Conservation (phyloP, 805 yeast species). For the Brettanomyces custersianus region DNA sequence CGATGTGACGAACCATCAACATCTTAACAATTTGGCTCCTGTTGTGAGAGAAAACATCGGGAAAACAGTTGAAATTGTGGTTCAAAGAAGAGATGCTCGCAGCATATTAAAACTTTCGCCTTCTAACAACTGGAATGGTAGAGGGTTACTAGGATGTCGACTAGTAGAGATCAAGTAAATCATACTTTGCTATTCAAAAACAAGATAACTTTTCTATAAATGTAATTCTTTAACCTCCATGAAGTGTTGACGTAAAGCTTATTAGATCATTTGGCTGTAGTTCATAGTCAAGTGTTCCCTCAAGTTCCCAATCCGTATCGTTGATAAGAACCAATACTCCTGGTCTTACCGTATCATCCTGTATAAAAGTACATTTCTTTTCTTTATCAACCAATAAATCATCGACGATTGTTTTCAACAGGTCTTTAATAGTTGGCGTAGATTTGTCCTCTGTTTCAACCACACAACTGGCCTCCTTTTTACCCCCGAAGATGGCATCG, state of each 20-base stretch:
- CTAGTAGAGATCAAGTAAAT: conserved; percentile 18
- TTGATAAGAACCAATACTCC: conserved; percentile 88
- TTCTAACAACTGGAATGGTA: conserved; percentile 49
- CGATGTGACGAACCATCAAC: conserved; percentile 41
- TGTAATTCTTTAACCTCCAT: conserved; percentile 59
- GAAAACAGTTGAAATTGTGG: conserved; percentile 13
- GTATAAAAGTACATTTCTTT: conserved; percentile 70
- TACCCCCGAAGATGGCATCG: conserved; percentile 63
- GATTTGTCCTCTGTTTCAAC: conserved; percentile 23
- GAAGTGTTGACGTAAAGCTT: conserved; percentile 87
- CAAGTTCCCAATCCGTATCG: conserved; percentile 95
- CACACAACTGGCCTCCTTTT: conserved; percentile 42
- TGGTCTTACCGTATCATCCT: conserved; percentile 77
- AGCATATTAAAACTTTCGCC: conserved; percentile 34
- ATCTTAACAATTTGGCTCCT: conserved; percentile 34
- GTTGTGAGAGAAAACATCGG: conserved; percentile 29
- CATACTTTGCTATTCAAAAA: neutral
- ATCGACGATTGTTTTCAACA: conserved; percentile 45
- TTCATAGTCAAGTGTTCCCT: conserved; percentile 78
- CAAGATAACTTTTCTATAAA: neutral
- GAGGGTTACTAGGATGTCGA: conserved; percentile 63
- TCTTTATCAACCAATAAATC: conserved; percentile 46
- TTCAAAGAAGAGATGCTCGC: conserved; percentile 13
- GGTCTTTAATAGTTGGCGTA: conserved; percentile 32
- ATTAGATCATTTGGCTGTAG: conserved; percentile 68